A percentile compares a stretch with the other conserved stretches of the same genome.
phyloP scores from a whole-genome alignment of 148 eudicot genomes.

The Cornus kousa region DNA sequence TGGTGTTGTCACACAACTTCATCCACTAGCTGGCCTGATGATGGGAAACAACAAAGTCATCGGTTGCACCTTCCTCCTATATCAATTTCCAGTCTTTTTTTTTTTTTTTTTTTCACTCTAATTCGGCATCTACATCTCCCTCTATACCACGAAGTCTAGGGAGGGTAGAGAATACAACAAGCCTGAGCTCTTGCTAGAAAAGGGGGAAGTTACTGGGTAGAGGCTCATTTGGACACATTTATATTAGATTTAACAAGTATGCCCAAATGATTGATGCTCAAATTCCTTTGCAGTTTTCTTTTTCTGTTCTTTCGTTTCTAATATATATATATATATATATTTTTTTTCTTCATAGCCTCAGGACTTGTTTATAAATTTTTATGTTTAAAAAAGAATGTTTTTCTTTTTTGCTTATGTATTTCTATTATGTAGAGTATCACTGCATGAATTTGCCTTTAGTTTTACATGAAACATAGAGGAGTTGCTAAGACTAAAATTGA shows the following conservation, averaged over 20 bases:
- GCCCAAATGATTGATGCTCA: not conserved
- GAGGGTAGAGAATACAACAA: conserved; percentile 71
- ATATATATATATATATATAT: no score
- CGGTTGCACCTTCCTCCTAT: conserved; percentile 92
- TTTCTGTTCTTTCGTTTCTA: not conserved
- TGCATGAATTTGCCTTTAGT: not conserved
- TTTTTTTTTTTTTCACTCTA: conserved; percentile 67
- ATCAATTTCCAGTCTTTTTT: conserved; percentile 38
- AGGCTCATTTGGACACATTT: conserved; percentile 98
- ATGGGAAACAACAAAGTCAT: conserved; percentile 62
- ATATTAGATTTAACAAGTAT: conserved; percentile 90
- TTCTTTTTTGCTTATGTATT: not conserved
- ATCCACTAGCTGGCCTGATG: conserved; percentile 81
- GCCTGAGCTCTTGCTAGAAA: conserved; percentile 89
- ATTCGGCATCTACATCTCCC: conserved; percentile 89
- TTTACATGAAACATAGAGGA: not conserved
- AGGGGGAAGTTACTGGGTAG: conserved; percentile 89
- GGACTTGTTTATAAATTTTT: not conserved
- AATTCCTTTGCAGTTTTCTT: not conserved
- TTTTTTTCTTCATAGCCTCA: not conserved
- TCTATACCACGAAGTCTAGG: conserved; percentile 87
- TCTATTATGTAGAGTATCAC: not conserved
- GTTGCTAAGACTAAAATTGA: conserved; percentile 1
- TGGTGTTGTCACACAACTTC: conserved; percentile 96
- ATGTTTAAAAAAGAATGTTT: not conserved